These are phyloP conservation scores for Plasmodium malariae DNA, from an alignment of 169 alveolate genomes.

Conservation along the genomic window DNA sequence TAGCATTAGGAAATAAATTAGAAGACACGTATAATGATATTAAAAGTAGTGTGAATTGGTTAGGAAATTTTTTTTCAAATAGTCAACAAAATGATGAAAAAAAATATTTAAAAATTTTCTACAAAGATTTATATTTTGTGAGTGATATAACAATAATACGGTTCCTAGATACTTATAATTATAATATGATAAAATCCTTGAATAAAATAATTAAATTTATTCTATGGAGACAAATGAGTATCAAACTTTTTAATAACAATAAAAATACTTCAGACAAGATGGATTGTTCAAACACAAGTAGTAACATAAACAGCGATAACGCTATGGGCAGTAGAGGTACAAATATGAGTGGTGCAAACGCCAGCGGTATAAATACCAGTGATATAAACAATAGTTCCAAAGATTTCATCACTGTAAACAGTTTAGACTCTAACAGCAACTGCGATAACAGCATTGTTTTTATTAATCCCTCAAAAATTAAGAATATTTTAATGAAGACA, in stretches of 20 bases:
- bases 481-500: slow-evolving; percentile 31
- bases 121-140: slow-evolving; percentile 50
- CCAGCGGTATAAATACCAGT: neutral
- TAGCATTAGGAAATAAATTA: slow-evolving; percentile 35
- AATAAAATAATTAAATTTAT: slow-evolving; percentile 58
- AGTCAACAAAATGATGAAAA: slow-evolving; percentile 42
- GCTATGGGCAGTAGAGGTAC: neutral
- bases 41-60: slow-evolving; percentile 64
- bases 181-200: slow-evolving; percentile 39
- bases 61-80: slow-evolving; percentile 61
- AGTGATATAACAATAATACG: slow-evolving; percentile 60
- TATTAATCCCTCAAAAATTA: slow-evolving; percentile 30
- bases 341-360: neutral
- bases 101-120: slow-evolving; percentile 31
- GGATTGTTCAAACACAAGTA: neutral
- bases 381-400: neutral
- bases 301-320: neutral
- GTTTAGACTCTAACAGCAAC: neutral
- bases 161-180: slow-evolving; percentile 54
- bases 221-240: slow-evolving; percentile 61
- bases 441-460: slow-evolving; percentile 9
- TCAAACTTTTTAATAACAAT: slow-evolving; percentile 29
- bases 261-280: neutral
- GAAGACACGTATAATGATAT: slow-evolving; percentile 73
- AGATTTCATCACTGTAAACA: too few relatives aligned